Evolutionary conservation across 2,329 filamentous ascomycete species (phyloP).

Genomic region (Penicillium sp.): DNA sequence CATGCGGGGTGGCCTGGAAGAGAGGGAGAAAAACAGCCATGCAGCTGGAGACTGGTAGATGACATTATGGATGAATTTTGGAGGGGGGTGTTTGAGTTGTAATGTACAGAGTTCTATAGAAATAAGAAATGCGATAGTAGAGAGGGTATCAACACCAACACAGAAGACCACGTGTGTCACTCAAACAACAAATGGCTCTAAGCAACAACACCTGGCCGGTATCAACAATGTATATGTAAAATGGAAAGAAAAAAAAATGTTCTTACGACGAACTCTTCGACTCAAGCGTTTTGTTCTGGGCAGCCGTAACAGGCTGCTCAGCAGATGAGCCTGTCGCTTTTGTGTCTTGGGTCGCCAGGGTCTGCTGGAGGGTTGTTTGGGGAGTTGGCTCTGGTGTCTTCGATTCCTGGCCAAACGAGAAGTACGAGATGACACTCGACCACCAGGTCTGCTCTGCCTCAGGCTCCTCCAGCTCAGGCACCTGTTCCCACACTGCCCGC

Average conservation of each 20-base stretch:
- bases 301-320: not conserved
- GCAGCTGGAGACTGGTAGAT: no score
- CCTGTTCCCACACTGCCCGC: slow-evolving; percentile 40
- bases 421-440: slow-evolving; percentile 34
- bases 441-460: slow-evolving; percentile 31
- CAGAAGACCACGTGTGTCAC: not conserved
- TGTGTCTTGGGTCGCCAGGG: not conserved
- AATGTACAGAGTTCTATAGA: slow-evolving; percentile 5
- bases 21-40: not conserved
- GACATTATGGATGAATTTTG: not conserved
- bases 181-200: not conserved
- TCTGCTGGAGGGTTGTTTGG: not conserved
- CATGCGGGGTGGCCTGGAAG: not conserved
- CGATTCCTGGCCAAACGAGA: slow-evolving; percentile 27
- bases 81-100: not conserved
- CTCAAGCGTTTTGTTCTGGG: not conserved
- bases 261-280: not conserved
- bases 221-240: not conserved
- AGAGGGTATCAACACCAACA: slow-evolving; percentile 7
- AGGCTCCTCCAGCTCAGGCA: slow-evolving; percentile 14
- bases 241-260: not conserved
- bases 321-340: not conserved
- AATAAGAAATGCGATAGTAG: not conserved
- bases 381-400: not conserved
- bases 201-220: not conserved